These are phyloP conservation scores for Stentor coeruleus DNA, from an alignment of 73 alveolate genomes.

Conservation along the genomic window DNA sequence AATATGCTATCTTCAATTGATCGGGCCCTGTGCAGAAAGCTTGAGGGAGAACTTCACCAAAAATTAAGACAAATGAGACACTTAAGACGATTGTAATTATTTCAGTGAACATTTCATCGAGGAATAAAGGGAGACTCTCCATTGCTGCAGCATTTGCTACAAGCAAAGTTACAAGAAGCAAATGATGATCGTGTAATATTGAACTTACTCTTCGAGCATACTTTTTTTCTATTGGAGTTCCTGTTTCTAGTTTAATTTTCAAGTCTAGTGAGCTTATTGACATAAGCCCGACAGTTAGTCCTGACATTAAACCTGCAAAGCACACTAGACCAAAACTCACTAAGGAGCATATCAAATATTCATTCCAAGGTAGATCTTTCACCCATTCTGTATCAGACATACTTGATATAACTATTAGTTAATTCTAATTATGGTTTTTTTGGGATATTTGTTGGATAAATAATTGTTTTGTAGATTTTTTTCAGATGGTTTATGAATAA, in stretches of 20 bases:
- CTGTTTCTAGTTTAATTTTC: constrained; percentile 69
- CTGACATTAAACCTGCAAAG: constrained; percentile 94
- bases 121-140: constrained; percentile 86
- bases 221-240: constrained; percentile 73
- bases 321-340: constrained; percentile 55
- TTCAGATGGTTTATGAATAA: too few relatives aligned
- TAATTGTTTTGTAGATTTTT: not conserved
- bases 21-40: constrained; percentile 94
- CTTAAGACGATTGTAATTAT: constrained; percentile 73
- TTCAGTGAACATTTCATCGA: constrained; percentile 76
- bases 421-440: not conserved
- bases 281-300: constrained; percentile 91
- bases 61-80: constrained; percentile 78
- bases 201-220: constrained; percentile 53
- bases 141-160: constrained; percentile 86
- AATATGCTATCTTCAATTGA: constrained; percentile 78
- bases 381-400: not conserved
- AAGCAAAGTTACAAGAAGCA: constrained; percentile 84
- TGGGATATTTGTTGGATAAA: not conserved
- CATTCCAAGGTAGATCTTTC: not conserved
- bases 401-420: not conserved
- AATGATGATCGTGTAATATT: constrained; percentile 78
- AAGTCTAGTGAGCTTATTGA: constrained; percentile 85
- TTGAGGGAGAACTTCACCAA: constrained; percentile 93
- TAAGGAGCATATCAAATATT: not conserved